These are phyloP conservation scores for Amphibolis antarctica DNA, from an alignment of 106 monocot species.

Conservation along the genomic window DNA sequence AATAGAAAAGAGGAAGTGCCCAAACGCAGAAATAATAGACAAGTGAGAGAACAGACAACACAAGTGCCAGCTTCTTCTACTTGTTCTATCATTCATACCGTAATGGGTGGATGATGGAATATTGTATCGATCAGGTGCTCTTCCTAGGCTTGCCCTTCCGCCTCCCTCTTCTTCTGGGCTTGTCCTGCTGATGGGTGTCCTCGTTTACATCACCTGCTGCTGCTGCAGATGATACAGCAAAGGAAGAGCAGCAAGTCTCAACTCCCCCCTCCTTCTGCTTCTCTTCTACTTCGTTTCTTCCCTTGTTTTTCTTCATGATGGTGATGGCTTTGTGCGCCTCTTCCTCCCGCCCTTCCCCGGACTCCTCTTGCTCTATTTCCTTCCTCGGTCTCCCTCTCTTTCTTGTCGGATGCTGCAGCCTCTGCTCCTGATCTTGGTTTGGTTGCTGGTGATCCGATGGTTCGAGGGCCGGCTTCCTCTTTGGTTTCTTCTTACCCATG, in stretches of 20 bases:
- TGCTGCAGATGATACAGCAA: not conserved
- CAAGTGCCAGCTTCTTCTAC: too few species aligned
- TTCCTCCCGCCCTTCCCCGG: not conserved
- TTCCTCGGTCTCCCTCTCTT: slow-evolving; percentile 10
- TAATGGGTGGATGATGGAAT: too few species aligned
- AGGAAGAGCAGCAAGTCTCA: not conserved
- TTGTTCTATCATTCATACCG: too few species aligned
- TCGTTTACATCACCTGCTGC: not conserved
- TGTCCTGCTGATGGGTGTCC: slow-evolving; percentile 3
- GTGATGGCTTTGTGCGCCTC: not conserved
- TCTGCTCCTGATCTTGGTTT: not conserved
- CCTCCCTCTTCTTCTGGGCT: slow-evolving; percentile 6
- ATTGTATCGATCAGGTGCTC: slow-evolving; percentile 11
- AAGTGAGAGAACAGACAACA: too few species aligned
- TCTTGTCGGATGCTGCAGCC: not conserved
- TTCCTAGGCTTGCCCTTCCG: slow-evolving; percentile 11
- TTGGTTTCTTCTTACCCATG: slow-evolving; percentile 7
- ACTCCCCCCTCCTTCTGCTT: not conserved
- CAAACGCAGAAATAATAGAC: too few species aligned
- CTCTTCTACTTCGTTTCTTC: not conserved
- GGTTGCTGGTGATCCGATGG: not conserved
- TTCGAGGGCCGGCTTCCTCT: not conserved
- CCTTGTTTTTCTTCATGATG: not conserved
- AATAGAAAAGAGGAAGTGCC: too few species aligned
- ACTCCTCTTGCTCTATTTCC: not conserved